phyloP scores from a whole-genome alignment of 2,329 filamentous ascomycete genomes.

The Rutstroemia sp. region DNA sequence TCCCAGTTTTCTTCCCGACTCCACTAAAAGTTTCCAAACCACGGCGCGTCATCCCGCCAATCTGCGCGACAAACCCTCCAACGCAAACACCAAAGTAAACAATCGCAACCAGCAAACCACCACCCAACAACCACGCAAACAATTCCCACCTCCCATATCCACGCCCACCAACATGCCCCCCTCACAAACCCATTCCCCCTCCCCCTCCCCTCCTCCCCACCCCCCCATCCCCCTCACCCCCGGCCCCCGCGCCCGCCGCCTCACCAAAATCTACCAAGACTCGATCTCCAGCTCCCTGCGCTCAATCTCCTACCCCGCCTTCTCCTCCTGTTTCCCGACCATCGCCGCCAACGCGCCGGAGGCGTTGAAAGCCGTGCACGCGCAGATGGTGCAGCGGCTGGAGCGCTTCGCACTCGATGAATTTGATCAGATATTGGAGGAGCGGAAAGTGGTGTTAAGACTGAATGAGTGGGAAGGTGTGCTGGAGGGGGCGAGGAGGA shows the following conservation, averaged over 20 bases:
- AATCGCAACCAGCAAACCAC: not conserved
- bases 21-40: not conserved
- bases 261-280: constrained; percentile 46
- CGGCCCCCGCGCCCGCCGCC: constrained; percentile 48
- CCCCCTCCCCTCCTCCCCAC: constrained; percentile 12
- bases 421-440: constrained; percentile 47
- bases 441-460: constrained; percentile 45
- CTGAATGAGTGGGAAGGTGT: constrained; percentile 54
- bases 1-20: too few relatives aligned
- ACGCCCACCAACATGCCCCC: not conserved
- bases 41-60: not conserved
- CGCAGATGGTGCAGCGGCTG: constrained; percentile 50
- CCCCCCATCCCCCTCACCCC: constrained; percentile 31
- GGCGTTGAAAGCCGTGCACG: constrained; percentile 47
- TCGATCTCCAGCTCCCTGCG: constrained; percentile 46
- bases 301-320: constrained; percentile 49
- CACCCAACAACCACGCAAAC: not conserved
- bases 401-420: constrained; percentile 49
- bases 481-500: constrained; percentile 40
- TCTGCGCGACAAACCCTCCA: not conserved
- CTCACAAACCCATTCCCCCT: constrained; percentile 16
- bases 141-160: not conserved
- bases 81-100: not conserved
- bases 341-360: constrained; percentile 44
- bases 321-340: constrained; percentile 55